These are phyloP conservation scores for Angophora floribunda DNA, from an alignment of 345 rosid species.

Conservation along the genomic window DNA sequence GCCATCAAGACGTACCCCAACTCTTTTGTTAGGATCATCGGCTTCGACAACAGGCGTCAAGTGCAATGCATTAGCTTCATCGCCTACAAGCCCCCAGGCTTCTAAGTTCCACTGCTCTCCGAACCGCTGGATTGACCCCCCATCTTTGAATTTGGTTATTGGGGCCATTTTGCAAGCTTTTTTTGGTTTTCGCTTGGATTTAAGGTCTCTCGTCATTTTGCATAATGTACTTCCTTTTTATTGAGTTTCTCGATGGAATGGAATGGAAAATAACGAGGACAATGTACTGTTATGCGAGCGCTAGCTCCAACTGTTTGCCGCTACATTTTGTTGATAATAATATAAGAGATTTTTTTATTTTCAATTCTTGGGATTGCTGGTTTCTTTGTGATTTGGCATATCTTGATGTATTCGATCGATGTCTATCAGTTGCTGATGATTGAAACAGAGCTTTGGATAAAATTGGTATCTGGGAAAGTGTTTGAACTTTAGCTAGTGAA, in stretches of 20 bases:
- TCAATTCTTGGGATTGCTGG: neutral
- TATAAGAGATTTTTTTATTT: neutral
- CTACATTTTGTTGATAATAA: neutral
- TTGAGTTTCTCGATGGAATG: neutral
- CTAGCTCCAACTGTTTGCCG: neutral
- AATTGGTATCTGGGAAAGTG: too few species aligned
- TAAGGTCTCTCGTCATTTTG: neutral
- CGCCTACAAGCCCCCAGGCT: conserved; percentile 30
- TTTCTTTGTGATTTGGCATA: neutral
- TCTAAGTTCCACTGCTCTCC: neutral
- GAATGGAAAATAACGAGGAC: neutral
- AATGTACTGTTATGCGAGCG: neutral
- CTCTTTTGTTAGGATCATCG: conserved; percentile 44
- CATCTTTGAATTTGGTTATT: neutral
- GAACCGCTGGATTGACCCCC: neutral
- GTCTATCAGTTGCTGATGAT: neutral
- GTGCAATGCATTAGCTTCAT: conserved; percentile 62
- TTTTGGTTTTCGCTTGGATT: neutral
- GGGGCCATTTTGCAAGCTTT: neutral
- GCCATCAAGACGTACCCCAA: conserved; percentile 40
- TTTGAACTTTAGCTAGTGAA: too few species aligned
- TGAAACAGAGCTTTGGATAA: neutral
- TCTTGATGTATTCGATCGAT: neutral
- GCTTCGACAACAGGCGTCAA: conserved; percentile 39
- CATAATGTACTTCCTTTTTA: neutral